Evolutionary conservation across 2,329 filamentous ascomycete genomes (phyloP).

Genomic region (Daldinia sp.): DNA sequence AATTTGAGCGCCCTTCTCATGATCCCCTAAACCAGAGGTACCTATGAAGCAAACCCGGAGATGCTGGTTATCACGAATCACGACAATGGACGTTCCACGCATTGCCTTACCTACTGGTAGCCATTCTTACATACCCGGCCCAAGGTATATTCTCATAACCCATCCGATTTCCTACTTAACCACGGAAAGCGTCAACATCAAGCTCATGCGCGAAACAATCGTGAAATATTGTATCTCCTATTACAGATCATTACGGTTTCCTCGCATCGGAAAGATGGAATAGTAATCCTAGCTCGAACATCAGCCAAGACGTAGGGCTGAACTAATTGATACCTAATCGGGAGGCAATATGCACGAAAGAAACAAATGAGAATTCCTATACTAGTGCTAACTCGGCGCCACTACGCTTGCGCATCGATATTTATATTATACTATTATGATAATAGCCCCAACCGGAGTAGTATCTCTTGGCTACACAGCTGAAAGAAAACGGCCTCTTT

Average conservation of each 20-base stretch:
- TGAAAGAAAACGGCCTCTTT: neutral
- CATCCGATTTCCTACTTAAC: constrained; percentile 28
- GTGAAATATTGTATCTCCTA: neutral
- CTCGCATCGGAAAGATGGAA: neutral
- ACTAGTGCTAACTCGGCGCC: neutral
- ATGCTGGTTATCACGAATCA: neutral
- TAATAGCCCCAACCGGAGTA: neutral
- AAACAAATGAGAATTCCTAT: neutral
- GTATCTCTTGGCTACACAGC: neutral
- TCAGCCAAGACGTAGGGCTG: neutral
- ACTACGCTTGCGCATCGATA: neutral
- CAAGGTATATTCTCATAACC: neutral
- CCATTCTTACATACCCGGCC: no score
- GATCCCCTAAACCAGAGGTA: neutral
- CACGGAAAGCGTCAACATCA: constrained; percentile 5
- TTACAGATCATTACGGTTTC: neutral
- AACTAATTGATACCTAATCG: neutral
- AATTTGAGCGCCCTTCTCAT: neutral
- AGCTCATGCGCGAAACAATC: neutral
- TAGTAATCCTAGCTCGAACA: neutral
- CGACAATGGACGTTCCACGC: neutral
- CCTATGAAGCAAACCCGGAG: neutral
- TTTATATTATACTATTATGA: neutral
- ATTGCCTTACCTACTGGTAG: neutral
- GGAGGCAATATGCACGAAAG: neutral